Conservation (phyloP, 768 basidiomycete species). For the Termitomyces sp. region DNA sequence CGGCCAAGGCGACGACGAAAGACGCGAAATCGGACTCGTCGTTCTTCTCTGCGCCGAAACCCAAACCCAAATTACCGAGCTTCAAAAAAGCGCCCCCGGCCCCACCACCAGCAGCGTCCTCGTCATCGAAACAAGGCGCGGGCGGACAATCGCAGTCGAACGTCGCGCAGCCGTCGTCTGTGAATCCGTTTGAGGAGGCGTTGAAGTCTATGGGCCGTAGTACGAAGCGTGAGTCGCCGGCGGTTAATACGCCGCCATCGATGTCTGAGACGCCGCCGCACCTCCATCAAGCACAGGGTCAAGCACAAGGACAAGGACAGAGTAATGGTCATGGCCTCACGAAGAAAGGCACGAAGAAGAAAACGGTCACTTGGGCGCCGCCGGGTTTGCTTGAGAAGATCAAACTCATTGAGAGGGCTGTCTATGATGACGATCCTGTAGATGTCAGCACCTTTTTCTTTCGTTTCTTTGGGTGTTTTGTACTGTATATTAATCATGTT, state of each 20-base stretch:
- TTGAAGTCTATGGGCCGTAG: constrained; percentile 72
- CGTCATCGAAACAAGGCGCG: neutral
- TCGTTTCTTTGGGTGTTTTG: constrained; percentile 29
- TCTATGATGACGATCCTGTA: constrained; percentile 86
- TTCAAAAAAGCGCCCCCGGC: constrained; percentile 74
- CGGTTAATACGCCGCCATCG: constrained; percentile 55
- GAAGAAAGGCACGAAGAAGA: constrained; percentile 62
- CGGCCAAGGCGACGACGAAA: constrained; percentile 43
- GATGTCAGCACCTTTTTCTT: constrained; percentile 68
- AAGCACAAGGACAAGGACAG: constrained; percentile 7
- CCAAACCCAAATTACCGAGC: constrained; percentile 78
- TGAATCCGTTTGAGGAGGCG: constrained; percentile 81
- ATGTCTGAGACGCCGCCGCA: constrained; percentile 32
- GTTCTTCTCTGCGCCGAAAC: constrained; percentile 86
- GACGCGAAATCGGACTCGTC: constrained; percentile 85
- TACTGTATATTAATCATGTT: constrained; percentile 54
- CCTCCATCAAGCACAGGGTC: neutral
- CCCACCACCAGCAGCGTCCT: constrained; percentile 26
- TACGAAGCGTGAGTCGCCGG: constrained; percentile 58
- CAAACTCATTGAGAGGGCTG: constrained; percentile 78
- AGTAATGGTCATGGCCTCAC: constrained; percentile 30
- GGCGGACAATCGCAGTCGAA: constrained; percentile 28
- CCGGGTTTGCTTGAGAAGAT: constrained; percentile 73
- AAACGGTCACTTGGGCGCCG: constrained; percentile 76
- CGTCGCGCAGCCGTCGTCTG: constrained; percentile 72